These are phyloP conservation scores for Veloboletus limbatus DNA, from an alignment of 1,284 basidiomycete genomes.

Conservation along the genomic window DNA sequence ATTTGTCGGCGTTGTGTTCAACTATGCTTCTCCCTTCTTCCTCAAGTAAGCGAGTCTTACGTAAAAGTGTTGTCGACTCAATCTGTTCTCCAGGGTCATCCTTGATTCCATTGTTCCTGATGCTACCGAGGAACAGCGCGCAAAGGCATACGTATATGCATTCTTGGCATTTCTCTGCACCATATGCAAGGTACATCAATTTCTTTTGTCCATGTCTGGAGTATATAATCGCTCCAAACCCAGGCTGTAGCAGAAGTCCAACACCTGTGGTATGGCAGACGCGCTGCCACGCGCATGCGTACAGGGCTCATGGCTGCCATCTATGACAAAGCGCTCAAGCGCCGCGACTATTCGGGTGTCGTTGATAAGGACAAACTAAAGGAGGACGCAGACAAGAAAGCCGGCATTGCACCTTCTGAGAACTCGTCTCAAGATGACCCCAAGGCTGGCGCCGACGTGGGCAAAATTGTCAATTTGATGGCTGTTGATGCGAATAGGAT, in stretches of 20 bases:
- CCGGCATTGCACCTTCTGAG: conserved; percentile 12
- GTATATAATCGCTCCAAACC: conserved; percentile 1
- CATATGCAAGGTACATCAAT: conserved; percentile 40
- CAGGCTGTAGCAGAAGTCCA: conserved; percentile 58
- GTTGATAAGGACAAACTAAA: conserved; percentile 48
- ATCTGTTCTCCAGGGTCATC: conserved; percentile 32
- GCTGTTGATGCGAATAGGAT: conserved; percentile 64
- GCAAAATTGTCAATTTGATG: conserved; percentile 81
- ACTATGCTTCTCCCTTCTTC: conserved; percentile 55
- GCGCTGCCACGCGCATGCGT: conserved; percentile 55
- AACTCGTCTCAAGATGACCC: conserved; percentile 44
- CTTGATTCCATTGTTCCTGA: conserved; percentile 26
- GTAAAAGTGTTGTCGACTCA: background rate
- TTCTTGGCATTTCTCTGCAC: conserved; percentile 53
- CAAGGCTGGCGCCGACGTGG: conserved; percentile 67
- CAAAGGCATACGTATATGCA: conserved; percentile 64
- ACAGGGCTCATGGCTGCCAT: conserved; percentile 69
- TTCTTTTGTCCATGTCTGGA: background rate
- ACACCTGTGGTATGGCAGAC: conserved; percentile 64
- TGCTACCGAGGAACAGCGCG: conserved; percentile 40
- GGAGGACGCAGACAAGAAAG: conserved; percentile 19
- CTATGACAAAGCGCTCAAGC: conserved; percentile 86
- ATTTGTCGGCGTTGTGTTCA: conserved; percentile 50
- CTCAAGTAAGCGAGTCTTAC: conserved; percentile 31
- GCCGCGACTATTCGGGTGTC: conserved; percentile 82